phyloP scores from a whole-genome alignment of 2,329 filamentous ascomycete species.

The Xylariaceae sp. region DNA sequence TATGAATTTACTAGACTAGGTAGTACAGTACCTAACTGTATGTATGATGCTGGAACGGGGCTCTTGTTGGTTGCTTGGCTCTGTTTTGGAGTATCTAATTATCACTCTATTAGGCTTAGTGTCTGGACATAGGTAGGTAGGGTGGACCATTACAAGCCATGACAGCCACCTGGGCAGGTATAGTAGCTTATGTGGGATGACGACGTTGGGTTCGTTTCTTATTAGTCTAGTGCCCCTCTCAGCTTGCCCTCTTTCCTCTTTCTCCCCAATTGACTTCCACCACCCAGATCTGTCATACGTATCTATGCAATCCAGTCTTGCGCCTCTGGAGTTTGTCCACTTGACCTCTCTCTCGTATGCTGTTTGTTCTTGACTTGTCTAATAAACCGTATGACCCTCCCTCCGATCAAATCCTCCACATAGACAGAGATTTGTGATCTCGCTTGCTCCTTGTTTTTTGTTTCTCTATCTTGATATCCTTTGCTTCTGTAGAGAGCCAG shows the following conservation, averaged over 20 bases:
- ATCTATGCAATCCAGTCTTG: no score
- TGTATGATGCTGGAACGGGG: no score
- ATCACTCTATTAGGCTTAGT: background rate
- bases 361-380: constrained; percentile 1
- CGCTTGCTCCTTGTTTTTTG: background rate
- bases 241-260: constrained; percentile 4
- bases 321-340: no score
- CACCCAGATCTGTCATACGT: constrained; percentile 1
- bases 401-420: constrained; percentile 16
- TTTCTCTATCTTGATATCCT: background rate
- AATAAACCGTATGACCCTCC: constrained; percentile 30
- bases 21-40: no score
- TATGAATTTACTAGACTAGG: no score
- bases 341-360: constrained; percentile 19
- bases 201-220: constrained; percentile 36
- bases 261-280: constrained; percentile 12
- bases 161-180: background rate
- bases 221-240: constrained; percentile 4
- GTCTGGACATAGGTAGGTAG: no score
- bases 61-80: background rate
- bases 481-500: background rate
- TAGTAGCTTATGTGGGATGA: no score
- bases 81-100: background rate
- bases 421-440: constrained; percentile 19
- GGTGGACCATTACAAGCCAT: no score